Evolutionary conservation across 2,329 filamentous ascomycete genomes (phyloP), one percentile per base, ranked within the genome.

Genomic region (Diaporthe sp.): DNA sequence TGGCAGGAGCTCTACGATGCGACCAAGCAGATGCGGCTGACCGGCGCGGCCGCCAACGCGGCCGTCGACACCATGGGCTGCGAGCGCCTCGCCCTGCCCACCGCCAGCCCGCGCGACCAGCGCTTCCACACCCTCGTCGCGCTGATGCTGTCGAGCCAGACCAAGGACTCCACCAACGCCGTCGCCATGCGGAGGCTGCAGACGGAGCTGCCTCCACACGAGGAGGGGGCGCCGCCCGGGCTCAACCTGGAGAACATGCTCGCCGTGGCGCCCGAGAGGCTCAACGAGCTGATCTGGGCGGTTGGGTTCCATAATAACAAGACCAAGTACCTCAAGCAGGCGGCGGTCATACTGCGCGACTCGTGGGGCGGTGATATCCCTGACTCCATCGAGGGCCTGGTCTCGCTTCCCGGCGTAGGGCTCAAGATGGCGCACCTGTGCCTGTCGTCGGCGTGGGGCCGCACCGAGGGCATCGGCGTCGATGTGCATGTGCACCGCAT

Each of bases 61-160:
- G 94, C 96, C 0, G 97, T 99, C 15, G 97, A 99, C 83, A 98
- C 96, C 0, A 98, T 98, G 96, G 97, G 97, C 15, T 99, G 97
- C 84, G 95, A 95, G 84, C 90, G 91, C 10, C 88, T 97, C 13
- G 94, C 94, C 3, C 85, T 88, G 65, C 82, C 85, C 22, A 83
- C 80, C 1, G 88, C 89, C 15, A 87, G 85, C 75, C 82, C 87
- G 37, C 87, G 85, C 75, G 90, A 91, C 81, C 92, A 92, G 82
- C 90, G 96, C 9, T 96, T 97, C 80, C 96, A 98, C 81, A 98
- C 95, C 4, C 90, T 98, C 42, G 89, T 98, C 53, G 91, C 95
- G 20, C 88, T 98, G 77, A 98, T 98, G 96, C 89, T 98, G 47
- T 96, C 94, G 49, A 95, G 93, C 68, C 96, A 98, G 86, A 98